phyloP scores from a whole-genome alignment of 2,329 filamentous ascomycete species.

The Penicillium sp. region DNA sequence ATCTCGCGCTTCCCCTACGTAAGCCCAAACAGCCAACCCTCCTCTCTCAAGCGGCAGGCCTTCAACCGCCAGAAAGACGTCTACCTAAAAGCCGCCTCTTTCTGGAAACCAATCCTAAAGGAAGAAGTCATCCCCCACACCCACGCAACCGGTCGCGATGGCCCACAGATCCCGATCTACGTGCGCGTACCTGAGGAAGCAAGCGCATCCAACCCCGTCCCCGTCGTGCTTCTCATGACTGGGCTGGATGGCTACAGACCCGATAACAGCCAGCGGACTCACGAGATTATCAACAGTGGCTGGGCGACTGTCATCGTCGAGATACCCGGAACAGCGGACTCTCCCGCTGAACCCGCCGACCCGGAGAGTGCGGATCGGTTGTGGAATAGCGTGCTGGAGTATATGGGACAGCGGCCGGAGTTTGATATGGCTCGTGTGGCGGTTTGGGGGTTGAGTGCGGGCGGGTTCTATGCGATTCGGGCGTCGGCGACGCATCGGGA shows the following conservation, averaged over 20 bases:
- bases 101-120: slow-evolving; percentile 54
- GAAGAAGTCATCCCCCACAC: slow-evolving; percentile 60
- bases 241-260: slow-evolving; percentile 57
- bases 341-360: slow-evolving; percentile 58
- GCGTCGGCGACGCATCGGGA: slow-evolving; percentile 62
- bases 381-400: slow-evolving; percentile 58
- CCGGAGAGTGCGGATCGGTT: slow-evolving; percentile 56
- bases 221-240: slow-evolving; percentile 53
- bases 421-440: slow-evolving; percentile 56
- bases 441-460: slow-evolving; percentile 61
- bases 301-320: slow-evolving; percentile 61
- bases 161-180: slow-evolving; percentile 57
- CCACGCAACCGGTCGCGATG: slow-evolving; percentile 49
- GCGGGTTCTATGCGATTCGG: slow-evolving; percentile 64
- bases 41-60: slow-evolving; percentile 53
- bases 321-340: slow-evolving; percentile 64
- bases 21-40: slow-evolving; percentile 18
- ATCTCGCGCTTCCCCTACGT: slow-evolving; percentile 63
- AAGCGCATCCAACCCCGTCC: slow-evolving; percentile 41
- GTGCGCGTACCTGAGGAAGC: slow-evolving; percentile 54
- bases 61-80: slow-evolving; percentile 62
- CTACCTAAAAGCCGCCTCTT: slow-evolving; percentile 54
- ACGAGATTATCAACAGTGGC: slow-evolving; percentile 59
- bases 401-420: slow-evolving; percentile 48
- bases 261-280: slow-evolving; percentile 48